phyloP scores from a whole-genome alignment of 306 rosid genomes.

The Luffa acutangula region DNA sequence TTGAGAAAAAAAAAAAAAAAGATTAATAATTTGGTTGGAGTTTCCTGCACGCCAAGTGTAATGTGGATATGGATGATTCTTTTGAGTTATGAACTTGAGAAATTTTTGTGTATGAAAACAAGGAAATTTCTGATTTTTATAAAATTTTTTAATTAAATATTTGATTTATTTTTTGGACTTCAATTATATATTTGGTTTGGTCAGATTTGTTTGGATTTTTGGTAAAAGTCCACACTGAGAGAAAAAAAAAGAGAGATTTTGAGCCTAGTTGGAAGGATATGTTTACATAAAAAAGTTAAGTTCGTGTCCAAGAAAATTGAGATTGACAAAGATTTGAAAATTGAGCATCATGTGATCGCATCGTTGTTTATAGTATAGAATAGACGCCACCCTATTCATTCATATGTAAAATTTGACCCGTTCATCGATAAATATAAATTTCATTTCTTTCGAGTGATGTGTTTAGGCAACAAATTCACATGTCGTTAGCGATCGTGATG shows the following conservation, averaged over 20 bases:
- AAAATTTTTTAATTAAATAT: not conserved
- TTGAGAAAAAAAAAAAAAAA: not conserved
- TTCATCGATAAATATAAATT: too few species aligned
- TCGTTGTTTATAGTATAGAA: too few species aligned
- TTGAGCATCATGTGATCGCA: too few species aligned
- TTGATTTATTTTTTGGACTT: not conserved
- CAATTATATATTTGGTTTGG: not conserved
- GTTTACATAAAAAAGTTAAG: not conserved
- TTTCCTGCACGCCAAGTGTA: slow-evolving; percentile 13
- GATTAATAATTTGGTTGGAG: slow-evolving; percentile 19
- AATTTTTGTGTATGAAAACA: not conserved
- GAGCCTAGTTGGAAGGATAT: not conserved
- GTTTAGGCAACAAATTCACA: too few species aligned
- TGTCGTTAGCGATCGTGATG: too few species aligned
- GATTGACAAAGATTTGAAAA: too few species aligned
- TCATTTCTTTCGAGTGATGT: too few species aligned
- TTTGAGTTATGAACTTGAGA: not conserved
- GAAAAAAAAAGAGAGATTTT: not conserved
- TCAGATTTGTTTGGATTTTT: not conserved
- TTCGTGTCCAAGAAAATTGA: not conserved
- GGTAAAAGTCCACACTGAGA: not conserved
- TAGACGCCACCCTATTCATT: too few species aligned
- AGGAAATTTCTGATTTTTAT: not conserved
- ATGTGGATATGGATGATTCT: not conserved
- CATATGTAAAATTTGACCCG: too few species aligned